phyloP scores from a whole-genome alignment of 1,284 basidiomycete species.

The Retiboletus flavoniger region DNA sequence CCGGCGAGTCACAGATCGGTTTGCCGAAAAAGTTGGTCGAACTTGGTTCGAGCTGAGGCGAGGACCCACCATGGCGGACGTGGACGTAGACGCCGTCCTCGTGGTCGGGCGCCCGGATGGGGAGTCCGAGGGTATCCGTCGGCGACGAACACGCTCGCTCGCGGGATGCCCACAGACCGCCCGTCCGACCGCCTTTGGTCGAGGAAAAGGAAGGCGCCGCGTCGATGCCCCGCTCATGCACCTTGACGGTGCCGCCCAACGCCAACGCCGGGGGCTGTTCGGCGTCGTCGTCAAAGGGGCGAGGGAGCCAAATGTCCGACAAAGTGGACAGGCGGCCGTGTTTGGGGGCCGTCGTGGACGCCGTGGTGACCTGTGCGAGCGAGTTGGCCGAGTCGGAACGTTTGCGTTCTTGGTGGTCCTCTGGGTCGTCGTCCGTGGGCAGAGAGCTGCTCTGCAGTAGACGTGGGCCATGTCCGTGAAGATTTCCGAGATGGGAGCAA shows the following conservation, averaged over 20 bases:
- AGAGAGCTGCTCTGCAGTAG: conserved; percentile 1
- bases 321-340: conserved; percentile 18
- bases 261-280: neutral
- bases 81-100: neutral
- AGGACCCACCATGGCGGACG: neutral
- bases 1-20: conserved; percentile 27
- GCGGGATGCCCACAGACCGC: neutral
- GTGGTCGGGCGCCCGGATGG: neutral
- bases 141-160: neutral
- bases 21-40: conserved; percentile 7
- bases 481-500: neutral
- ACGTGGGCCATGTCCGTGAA: neutral
- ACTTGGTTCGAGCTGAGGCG: neutral
- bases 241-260: neutral
- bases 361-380: conserved; percentile 17
- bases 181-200: neutral
- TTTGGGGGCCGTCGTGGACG: neutral
- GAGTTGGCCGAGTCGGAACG: conserved; percentile 17
- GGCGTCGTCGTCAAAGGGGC: conserved; percentile 23
- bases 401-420: neutral
- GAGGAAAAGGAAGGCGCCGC: conserved; percentile 11
- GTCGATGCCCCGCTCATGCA: conserved; percentile 23
- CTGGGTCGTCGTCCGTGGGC: neutral
- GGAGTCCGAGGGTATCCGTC: neutral
- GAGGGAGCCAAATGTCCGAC: conserved; percentile 22